phyloP scores from a whole-genome alignment of 2,329 filamentous ascomycete genomes.

The Cercospora sp. region DNA sequence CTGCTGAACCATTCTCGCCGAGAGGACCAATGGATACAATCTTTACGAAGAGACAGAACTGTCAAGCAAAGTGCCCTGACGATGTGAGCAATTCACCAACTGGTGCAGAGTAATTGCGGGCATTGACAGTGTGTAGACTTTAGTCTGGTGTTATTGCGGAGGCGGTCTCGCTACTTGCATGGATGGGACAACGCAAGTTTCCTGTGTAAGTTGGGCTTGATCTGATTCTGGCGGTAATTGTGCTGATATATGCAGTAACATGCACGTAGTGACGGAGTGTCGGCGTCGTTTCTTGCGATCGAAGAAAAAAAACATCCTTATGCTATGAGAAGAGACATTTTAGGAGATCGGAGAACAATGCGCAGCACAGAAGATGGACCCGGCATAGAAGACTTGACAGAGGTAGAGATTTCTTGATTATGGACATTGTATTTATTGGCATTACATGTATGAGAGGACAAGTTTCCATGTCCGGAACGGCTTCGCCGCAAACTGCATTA shows the following conservation, averaged over 20 bases:
- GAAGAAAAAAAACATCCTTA: no score
- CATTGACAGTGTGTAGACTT: not conserved
- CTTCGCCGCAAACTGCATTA: not conserved
- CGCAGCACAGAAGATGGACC: no score
- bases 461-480: not conserved
- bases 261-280: no score
- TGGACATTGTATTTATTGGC: not conserved
- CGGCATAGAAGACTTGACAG: no score
- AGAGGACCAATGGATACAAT: not conserved
- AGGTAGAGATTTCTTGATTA: no score
- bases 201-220: not conserved
- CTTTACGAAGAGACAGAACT: not conserved
- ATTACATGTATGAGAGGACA: not conserved
- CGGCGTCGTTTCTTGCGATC: no score
- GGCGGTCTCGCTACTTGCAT: not conserved
- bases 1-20: not conserved
- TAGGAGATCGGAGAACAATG: no score
- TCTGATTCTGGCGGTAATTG: no score
- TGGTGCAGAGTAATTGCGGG: accelerated
- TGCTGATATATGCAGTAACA: no score
- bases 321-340: no score
- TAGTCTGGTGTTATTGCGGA: not conserved
- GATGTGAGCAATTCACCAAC: not conserved
- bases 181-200: not conserved
- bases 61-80: not conserved